phyloP scores from a whole-genome alignment of 345 rosid genomes.

The Aethionema arabicum region DNA sequence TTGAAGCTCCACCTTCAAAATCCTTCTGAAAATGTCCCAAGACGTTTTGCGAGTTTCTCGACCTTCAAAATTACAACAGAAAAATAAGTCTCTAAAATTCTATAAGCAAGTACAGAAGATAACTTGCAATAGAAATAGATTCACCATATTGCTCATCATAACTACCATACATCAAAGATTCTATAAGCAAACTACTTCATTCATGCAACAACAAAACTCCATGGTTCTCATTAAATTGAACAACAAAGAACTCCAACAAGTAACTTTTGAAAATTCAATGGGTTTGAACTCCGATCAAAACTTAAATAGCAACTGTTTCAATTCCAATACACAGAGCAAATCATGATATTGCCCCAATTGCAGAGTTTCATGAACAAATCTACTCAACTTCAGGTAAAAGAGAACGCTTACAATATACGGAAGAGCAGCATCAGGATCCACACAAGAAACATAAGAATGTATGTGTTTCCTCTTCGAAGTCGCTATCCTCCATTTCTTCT shows the following conservation, averaged over 20 bases:
- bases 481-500: conserved; percentile 56
- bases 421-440: conserved; percentile 76
- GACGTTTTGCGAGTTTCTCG: conserved; percentile 60
- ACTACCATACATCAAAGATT: no score
- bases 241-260: background rate
- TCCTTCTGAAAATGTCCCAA: conserved; percentile 75
- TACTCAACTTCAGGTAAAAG: background rate
- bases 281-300: background rate
- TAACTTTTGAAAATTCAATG: background rate
- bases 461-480: conserved; percentile 70
- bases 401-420: conserved; percentile 63
- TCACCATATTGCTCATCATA: no score
- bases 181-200: no score
- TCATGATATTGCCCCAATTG: no score
- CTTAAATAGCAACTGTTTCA: conserved; percentile 24
- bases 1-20: conserved; percentile 79
- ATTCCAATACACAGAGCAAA: background rate
- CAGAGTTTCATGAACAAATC: no score
- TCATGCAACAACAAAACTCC: no score
- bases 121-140: no score
- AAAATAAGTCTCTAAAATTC: conserved; percentile 8
- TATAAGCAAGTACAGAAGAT: no score
- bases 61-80: conserved; percentile 42
- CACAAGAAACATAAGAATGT: conserved; percentile 49
- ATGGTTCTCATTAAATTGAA: no score